Conservation (phyloP, 768 basidiomycete genomes). For the Leucogyrophana mollusca region DNA sequence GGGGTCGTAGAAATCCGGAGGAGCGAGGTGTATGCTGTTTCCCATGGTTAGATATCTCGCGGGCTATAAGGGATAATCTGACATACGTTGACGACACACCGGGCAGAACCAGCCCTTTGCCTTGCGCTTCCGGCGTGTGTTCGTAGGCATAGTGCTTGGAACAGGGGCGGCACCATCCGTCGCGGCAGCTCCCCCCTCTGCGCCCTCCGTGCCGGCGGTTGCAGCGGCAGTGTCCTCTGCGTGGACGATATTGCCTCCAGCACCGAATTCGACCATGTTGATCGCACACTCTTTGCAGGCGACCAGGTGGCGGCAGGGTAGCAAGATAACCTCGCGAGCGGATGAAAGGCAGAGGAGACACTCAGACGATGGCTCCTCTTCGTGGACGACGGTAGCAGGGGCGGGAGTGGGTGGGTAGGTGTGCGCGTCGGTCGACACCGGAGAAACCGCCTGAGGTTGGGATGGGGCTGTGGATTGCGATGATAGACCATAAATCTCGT, state of each 20-base stretch:
- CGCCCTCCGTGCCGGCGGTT: constrained; percentile 21
- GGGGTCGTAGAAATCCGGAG: constrained; percentile 76
- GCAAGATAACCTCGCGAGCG: constrained; percentile 86
- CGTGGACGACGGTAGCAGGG: constrained; percentile 32
- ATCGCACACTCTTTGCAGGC: constrained; percentile 94
- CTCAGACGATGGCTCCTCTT: constrained; percentile 79
- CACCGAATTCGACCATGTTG: constrained; percentile 97
- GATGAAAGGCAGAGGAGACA: constrained; percentile 90
- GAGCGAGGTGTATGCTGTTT: constrained; percentile 83
- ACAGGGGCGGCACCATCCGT: constrained; percentile 21
- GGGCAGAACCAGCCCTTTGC: constrained; percentile 98
- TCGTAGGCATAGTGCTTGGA: constrained; percentile 28
- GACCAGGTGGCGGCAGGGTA: constrained; percentile 92
- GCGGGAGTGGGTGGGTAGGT: constrained; percentile 45
- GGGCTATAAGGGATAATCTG: too few species aligned
- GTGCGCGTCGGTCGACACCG: constrained; percentile 34
- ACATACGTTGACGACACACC: constrained; percentile 91
- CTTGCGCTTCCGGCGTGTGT: constrained; percentile 78
- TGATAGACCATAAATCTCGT: constrained; percentile 92
- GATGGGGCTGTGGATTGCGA: constrained; percentile 43
- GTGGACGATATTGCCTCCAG: constrained; percentile 83
- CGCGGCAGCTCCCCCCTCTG: constrained; percentile 23
- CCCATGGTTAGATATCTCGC: too few species aligned
- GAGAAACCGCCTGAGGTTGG: constrained; percentile 37
- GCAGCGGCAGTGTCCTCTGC: constrained; percentile 36